Base-by-base conservation (phyloP, 805 yeast genomes). In the Metschnikowia santaceciliae region DNA sequence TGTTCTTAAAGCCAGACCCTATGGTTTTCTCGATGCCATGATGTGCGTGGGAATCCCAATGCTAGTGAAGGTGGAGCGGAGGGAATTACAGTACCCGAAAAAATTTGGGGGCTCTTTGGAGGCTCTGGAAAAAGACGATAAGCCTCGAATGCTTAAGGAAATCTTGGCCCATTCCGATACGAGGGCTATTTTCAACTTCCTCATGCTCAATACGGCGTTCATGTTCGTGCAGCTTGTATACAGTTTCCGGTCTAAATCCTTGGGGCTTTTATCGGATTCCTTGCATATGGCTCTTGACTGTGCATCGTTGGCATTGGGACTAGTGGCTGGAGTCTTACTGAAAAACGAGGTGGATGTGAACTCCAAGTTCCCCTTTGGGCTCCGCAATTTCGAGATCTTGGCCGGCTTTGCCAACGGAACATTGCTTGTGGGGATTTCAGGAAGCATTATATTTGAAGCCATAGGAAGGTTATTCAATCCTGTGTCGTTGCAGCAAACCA, bases 381-480 rank as follows among this genome's bases (percentile, higher is more conserved):
- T 92, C 46, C 77, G 83, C 6, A 82, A 90, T 66, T 82, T 94
- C 44, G 98, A 91, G 65, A 90, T 95, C 2, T 74, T 94, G 49
- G 94, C 97, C 0, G 99, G 99, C 0, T 94, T 94, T 61, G 88
- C 98, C 3, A 94, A 94, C 66, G 99, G 96, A 3, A 86, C 95
- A 6, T 68, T 94, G 46, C 73, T 94, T 40, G 68, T 95, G 22
- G 97, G 96, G 2, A 92, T 94, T 42, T 91, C 94, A 22, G 85
- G 86, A 22, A 94, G 96, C 17, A 90, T 94, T 42, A 77, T 88
- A 22, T 83, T 88, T 55, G 97, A 94, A 66, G 94, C 97, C 0
- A 59, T 89, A 26, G 92, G 90, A 48, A 78, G 99, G 54, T 75
- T 94, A 30, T 75, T 82, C 42, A 77, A 83, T 56, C 98, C 98